Conservation (phyloP, 1,284 basidiomycete genomes). For the Naganishia liquefaciens region DNA sequence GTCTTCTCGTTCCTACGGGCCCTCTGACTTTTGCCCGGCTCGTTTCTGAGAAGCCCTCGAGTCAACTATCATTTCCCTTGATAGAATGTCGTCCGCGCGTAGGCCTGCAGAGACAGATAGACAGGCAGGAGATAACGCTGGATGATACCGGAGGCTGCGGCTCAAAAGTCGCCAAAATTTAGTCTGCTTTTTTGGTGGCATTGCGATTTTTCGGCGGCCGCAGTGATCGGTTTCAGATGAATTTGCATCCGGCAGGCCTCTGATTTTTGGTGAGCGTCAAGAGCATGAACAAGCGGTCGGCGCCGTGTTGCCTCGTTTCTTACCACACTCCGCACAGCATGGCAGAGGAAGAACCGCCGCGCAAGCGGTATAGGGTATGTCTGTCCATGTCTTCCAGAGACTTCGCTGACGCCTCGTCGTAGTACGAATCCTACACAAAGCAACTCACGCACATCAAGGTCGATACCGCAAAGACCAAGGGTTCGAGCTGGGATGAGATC, state of each 20-base stretch:
- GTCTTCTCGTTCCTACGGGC: no score
- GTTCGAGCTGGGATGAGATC: slow-evolving; percentile 50
- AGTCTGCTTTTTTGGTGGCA: no score
- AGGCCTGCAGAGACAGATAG: no score
- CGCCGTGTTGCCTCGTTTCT: neutral
- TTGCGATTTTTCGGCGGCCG: neutral
- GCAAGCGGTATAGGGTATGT: slow-evolving; percentile 29
- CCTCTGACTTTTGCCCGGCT: no score
- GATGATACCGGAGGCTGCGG: no score
- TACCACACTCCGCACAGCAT: slow-evolving; percentile 2
- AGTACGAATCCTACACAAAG: slow-evolving; percentile 46
- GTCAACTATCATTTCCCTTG: neutral
- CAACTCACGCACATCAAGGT: slow-evolving; percentile 49
- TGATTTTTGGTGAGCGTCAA: neutral
- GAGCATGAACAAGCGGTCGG: neutral
- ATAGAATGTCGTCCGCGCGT: no score
- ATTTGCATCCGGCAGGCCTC: neutral
- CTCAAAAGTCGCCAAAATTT: no score
- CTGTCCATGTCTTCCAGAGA: neutral
- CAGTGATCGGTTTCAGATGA: neutral
- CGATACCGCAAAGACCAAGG: slow-evolving; percentile 48
- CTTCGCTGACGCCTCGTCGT: neutral
- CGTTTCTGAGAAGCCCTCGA: no score
- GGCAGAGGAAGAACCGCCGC: slow-evolving; percentile 29
- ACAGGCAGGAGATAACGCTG: no score